phyloP scores from a whole-genome alignment of 768 basidiomycete species.

The Galerina sulciceps region DNA sequence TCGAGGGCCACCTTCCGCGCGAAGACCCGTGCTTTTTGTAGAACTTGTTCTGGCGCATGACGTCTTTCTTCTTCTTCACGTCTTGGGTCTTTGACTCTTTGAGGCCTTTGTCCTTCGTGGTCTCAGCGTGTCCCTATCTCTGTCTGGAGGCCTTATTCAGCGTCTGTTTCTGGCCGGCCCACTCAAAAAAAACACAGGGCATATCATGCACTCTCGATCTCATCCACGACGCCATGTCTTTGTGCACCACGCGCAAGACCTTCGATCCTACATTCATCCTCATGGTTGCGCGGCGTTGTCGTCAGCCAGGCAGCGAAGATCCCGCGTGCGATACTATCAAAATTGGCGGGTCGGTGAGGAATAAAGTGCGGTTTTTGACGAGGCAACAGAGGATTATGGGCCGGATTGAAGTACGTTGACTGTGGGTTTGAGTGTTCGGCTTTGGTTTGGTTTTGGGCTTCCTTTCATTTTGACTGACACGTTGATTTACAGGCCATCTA shows the following conservation, averaged over 20 bases:
- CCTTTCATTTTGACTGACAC: too few species aligned
- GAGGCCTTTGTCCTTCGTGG: slow-evolving; percentile 70
- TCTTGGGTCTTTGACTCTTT: slow-evolving; percentile 77
- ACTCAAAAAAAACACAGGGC: slow-evolving; percentile 59
- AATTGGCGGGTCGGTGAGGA: slow-evolving; percentile 91
- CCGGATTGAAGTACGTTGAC: slow-evolving; percentile 97
- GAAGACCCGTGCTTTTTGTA: slow-evolving; percentile 74
- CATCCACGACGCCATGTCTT: slow-evolving; percentile 97
- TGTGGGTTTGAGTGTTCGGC: slow-evolving; percentile 46
- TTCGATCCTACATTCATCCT: slow-evolving; percentile 96
- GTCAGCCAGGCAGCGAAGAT: slow-evolving; percentile 85
- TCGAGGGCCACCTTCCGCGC: slow-evolving; percentile 59
- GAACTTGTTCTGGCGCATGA: slow-evolving; percentile 74
- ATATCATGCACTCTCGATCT: slow-evolving; percentile 91
- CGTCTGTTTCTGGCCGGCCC: too few species aligned
- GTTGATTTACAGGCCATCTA: slow-evolving; percentile 80
- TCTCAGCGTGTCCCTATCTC: too few species aligned
- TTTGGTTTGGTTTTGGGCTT: neutral
- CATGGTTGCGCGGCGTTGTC: slow-evolving; percentile 89
- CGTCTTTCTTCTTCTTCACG: slow-evolving; percentile 81
- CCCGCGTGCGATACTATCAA: slow-evolving; percentile 97
- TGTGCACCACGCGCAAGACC: slow-evolving; percentile 95
- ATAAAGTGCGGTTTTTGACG: slow-evolving; percentile 97
- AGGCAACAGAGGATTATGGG: slow-evolving; percentile 92
- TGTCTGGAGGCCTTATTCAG: too few species aligned